A percentile compares a stretch with the other conserved stretches of the same genome.
Conservation (phyloP, 192 early-diverging fungal species). For the Coemansia sp. region DNA sequence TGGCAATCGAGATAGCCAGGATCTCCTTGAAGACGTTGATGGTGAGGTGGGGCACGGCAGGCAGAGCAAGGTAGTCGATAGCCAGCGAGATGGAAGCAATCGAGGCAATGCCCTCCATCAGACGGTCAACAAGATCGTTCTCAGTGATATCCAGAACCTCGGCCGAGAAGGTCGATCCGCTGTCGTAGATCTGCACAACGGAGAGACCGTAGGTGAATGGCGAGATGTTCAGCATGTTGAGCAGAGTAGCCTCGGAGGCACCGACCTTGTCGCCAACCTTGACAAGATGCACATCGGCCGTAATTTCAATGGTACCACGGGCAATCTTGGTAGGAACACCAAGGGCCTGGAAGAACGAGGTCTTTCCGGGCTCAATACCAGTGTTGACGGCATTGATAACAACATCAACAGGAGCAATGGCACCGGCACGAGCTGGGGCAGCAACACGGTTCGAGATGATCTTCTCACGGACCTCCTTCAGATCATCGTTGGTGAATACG, state of each 20-base stretch:
- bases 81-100: constrained; percentile 84
- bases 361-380: constrained; percentile 99
- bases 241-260: constrained; percentile 95
- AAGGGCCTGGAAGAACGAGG: constrained; percentile 99
- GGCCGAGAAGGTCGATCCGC: constrained; percentile 86
- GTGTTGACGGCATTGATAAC: constrained; percentile 95
- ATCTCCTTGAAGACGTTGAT: constrained; percentile 99
- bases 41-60: constrained; percentile 92
- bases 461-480: constrained; percentile 90
- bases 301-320: constrained; percentile 99
- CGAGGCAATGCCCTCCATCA: constrained; percentile 69
- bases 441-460: constrained; percentile 92
- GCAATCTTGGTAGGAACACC: constrained; percentile 99
- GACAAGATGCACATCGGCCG: constrained; percentile 91
- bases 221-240: constrained; percentile 99
- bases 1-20: constrained; percentile 84
- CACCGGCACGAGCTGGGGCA: constrained; percentile 96
- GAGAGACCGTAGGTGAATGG: constrained; percentile 99
- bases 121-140: constrained; percentile 63
- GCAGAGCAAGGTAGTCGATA: constrained; percentile 73
- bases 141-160: constrained; percentile 89
- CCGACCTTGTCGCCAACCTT: constrained; percentile 91
- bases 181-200: constrained; percentile 90
- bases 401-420: constrained; percentile 92
- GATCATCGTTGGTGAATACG: constrained; percentile 98